Percentiles rank a stretch among this genome's conserved stretches.
These are phyloP conservation scores for Thecaphora thlaspeos DNA, from an alignment of 1,284 basidiomycete species.

Conservation along the genomic window DNA sequence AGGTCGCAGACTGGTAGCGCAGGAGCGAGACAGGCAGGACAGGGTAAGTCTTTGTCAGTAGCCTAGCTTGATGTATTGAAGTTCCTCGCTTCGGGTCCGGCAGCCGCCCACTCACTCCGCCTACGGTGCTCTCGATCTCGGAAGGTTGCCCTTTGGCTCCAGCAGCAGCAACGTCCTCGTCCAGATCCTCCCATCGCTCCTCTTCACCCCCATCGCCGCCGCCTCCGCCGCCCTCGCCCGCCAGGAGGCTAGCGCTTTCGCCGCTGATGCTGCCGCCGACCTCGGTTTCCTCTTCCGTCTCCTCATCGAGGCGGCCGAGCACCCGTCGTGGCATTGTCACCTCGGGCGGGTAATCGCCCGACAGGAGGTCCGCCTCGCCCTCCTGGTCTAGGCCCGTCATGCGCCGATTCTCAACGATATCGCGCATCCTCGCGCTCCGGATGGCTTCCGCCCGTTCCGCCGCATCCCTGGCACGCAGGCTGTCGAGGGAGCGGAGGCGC, in stretches of 20 bases:
- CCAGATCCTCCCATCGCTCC: slow-evolving; percentile 31
- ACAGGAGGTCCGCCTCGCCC: slow-evolving; percentile 8
- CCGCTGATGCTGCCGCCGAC: slow-evolving; percentile 10
- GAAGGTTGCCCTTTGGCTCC: slow-evolving; percentile 6
- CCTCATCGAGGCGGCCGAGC: slow-evolving; percentile 46
- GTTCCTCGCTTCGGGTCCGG: not conserved
- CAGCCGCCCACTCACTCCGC: slow-evolving; percentile 11
- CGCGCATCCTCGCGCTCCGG: slow-evolving; percentile 26
- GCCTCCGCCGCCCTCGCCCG: not conserved
- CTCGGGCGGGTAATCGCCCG: slow-evolving; percentile 18
- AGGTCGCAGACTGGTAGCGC: slow-evolving; percentile 13
- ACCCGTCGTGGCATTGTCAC: slow-evolving; percentile 35
- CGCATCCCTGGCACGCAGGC: slow-evolving; percentile 29
- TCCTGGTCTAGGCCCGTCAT: slow-evolving; percentile 36
- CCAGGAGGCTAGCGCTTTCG: not conserved
- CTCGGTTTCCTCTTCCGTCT: slow-evolving; percentile 53
- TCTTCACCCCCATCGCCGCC: slow-evolving; percentile 9
- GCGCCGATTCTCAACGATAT: slow-evolving; percentile 27
- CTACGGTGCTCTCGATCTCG: slow-evolving; percentile 14
- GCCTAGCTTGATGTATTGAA: no score
- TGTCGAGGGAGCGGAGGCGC: slow-evolving; percentile 26
- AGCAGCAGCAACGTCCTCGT: slow-evolving; percentile 7
- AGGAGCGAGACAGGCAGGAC: not conserved
- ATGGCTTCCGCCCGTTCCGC: slow-evolving; percentile 32
- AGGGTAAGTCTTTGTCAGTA: not conserved